phyloP scores from a whole-genome alignment of 306 rosid genomes.

The Gastrolobium bilobum region DNA sequence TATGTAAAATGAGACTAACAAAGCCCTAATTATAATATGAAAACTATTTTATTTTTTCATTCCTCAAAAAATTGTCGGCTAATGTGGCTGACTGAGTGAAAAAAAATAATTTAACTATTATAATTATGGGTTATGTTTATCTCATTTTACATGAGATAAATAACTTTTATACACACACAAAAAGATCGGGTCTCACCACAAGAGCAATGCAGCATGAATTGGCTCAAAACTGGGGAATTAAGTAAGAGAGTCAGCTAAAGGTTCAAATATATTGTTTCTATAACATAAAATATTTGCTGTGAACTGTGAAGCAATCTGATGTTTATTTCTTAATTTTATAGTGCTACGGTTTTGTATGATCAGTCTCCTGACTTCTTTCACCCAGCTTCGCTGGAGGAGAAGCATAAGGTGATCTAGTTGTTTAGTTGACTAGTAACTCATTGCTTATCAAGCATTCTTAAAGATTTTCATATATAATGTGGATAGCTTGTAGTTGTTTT shows the following conservation, averaged over 20 bases:
- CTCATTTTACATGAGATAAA: too few relatives aligned
- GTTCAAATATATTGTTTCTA: constrained; percentile 39
- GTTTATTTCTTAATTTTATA: constrained; percentile 39
- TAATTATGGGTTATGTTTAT: too few relatives aligned
- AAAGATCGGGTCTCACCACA: too few relatives aligned
- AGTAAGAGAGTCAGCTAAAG: too few relatives aligned
- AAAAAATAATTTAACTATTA: too few relatives aligned
- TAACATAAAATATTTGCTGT: constrained; percentile 7
- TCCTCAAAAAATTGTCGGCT: too few relatives aligned
- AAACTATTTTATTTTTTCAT: too few relatives aligned
- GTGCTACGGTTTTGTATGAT: constrained; percentile 83
- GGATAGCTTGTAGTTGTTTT: constrained; percentile 69
- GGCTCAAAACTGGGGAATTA: constrained; percentile 97
- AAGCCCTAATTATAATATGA: too few relatives aligned
- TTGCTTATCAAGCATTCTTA: constrained; percentile 17
- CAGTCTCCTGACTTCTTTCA: constrained; percentile 95
- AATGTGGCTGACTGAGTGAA: too few relatives aligned
- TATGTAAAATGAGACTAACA: too few relatives aligned
- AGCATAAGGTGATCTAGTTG: constrained; percentile 71
- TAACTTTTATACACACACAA: too few relatives aligned
- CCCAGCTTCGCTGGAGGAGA: constrained; percentile 81
- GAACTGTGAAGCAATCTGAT: constrained; percentile 36
- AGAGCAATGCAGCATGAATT: constrained; percentile 97
- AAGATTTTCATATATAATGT: constrained; percentile 43
- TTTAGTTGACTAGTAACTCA: constrained; percentile 36